Conservation (phyloP, 768 basidiomycete species). For the Panus rudis region DNA sequence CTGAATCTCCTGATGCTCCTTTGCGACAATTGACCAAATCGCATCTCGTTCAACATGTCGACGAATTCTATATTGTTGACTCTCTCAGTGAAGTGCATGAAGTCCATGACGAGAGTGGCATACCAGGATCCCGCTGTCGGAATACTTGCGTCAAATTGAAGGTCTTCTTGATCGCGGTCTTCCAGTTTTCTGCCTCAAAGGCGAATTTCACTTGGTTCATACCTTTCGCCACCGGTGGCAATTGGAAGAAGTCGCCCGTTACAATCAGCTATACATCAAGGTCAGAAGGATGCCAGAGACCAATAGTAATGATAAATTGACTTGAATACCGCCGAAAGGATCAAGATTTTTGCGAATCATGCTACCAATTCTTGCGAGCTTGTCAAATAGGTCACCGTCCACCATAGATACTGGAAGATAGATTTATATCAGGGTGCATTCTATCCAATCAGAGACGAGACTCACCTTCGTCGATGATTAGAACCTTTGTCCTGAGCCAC, state of each 20-base stretch:
- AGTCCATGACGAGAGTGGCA: slow-evolving; percentile 14
- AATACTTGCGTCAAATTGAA: slow-evolving; percentile 96
- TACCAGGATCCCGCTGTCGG: slow-evolving; percentile 87
- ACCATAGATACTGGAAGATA: slow-evolving; percentile 84
- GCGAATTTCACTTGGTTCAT: slow-evolving; percentile 67
- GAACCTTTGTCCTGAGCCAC: slow-evolving; percentile 80
- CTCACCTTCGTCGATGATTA: slow-evolving; percentile 77
- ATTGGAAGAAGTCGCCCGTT: slow-evolving; percentile 97
- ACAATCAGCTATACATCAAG: slow-evolving; percentile 58
- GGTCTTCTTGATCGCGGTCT: slow-evolving; percentile 62
- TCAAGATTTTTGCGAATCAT: slow-evolving; percentile 49
- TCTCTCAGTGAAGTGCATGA: background rate
- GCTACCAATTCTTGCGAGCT: slow-evolving; percentile 67
- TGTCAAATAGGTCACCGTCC: slow-evolving; percentile 90
- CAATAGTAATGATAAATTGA: slow-evolving; percentile 18
- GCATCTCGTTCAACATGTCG: slow-evolving; percentile 98
- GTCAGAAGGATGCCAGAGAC: background rate
- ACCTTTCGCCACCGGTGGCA: slow-evolving; percentile 82
- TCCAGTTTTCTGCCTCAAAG: slow-evolving; percentile 85
- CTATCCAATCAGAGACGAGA: background rate
- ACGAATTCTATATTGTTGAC: slow-evolving; percentile 65
- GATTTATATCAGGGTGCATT: background rate
- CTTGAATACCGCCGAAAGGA: slow-evolving; percentile 95
- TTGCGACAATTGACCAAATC: slow-evolving; percentile 67
- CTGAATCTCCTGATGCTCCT: slow-evolving; percentile 68